phyloP scores from a whole-genome alignment of 305 asterid genomes.

The Solanum hybrid region DNA sequence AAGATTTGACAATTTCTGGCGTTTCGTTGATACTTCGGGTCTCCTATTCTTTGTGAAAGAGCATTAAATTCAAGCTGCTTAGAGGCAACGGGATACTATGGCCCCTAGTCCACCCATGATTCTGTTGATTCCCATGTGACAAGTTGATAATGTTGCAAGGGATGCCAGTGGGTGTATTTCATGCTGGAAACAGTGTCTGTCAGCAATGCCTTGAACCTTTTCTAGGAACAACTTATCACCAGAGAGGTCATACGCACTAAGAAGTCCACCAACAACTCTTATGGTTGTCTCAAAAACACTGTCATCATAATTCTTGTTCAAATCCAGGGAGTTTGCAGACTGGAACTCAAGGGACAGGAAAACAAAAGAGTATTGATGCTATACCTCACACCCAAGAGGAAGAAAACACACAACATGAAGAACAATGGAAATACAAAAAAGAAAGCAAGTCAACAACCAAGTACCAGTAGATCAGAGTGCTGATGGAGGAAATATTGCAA shows the following conservation, averaged over 20 bases:
- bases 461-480: too few relatives aligned
- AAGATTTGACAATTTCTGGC: conserved; percentile 97
- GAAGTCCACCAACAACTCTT: conserved; percentile 98
- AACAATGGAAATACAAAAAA: too few relatives aligned
- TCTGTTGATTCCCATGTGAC: conserved; percentile 79
- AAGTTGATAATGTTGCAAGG: conserved; percentile 83
- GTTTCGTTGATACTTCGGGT: conserved; percentile 78
- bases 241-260: conserved; percentile 85
- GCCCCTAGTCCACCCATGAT: conserved; percentile 98
- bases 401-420: too few relatives aligned
- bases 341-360: too few relatives aligned
- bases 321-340: conserved; percentile 64
- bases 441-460: too few relatives aligned
- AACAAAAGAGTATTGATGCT: too few relatives aligned
- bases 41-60: conserved; percentile 90
- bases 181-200: conserved; percentile 76
- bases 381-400: too few relatives aligned
- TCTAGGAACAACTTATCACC: conserved; percentile 88
- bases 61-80: conserved; percentile 98
- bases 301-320: conserved; percentile 76
- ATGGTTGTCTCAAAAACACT: conserved; percentile 90
- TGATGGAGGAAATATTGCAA: too few relatives aligned
- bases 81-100: conserved; percentile 82
- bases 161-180: conserved; percentile 88
- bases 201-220: conserved; percentile 88